Percentiles rank a stretch among this genome's conserved stretches.
phyloP scores from a whole-genome alignment of 148 eudicot genomes.

The Vaccinium myrtillus region DNA sequence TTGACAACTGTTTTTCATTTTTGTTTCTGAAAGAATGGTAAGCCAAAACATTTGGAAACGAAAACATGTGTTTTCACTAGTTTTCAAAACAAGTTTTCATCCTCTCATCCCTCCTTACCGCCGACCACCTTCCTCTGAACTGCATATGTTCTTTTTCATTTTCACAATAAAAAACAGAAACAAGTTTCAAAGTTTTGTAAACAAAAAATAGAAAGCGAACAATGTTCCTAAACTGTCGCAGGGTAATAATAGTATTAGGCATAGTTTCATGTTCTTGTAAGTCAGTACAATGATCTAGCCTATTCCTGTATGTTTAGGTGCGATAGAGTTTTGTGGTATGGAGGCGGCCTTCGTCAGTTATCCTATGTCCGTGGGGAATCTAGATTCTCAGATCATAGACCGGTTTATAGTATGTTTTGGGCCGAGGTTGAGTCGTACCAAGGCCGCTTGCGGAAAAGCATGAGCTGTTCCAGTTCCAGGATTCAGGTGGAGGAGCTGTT shows the following conservation, averaged over 20 bases:
- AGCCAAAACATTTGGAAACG: background rate
- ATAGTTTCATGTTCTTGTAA: background rate
- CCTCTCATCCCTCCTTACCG: background rate
- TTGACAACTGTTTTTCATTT: background rate
- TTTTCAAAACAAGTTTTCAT: background rate
- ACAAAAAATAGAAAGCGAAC: background rate
- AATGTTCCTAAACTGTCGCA: background rate
- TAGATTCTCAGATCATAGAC: slow-evolving; percentile 87
- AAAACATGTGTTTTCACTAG: background rate
- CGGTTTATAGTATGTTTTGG: slow-evolving; percentile 81
- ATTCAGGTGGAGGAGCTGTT: slow-evolving; percentile 74
- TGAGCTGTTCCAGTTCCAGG: slow-evolving; percentile 70
- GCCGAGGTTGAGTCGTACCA: slow-evolving; percentile 86
- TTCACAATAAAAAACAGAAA: background rate
- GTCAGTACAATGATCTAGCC: slow-evolving; percentile 6
- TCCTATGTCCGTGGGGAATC: slow-evolving; percentile 89
- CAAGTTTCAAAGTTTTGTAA: background rate
- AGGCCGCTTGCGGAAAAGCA: slow-evolving; percentile 60
- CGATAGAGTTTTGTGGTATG: slow-evolving; percentile 81
- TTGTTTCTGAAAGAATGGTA: background rate
- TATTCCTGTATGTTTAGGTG: slow-evolving; percentile 49
- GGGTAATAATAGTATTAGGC: background rate
- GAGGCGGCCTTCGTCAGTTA: slow-evolving; percentile 77
- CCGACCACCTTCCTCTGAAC: background rate
- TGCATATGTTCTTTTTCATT: background rate